Percentiles rank a stretch among this genome's conserved stretches.
Evolutionary conservation across 371 early-diverging fungal species (phyloP).

Genomic region (Mortierella sp.): DNA sequence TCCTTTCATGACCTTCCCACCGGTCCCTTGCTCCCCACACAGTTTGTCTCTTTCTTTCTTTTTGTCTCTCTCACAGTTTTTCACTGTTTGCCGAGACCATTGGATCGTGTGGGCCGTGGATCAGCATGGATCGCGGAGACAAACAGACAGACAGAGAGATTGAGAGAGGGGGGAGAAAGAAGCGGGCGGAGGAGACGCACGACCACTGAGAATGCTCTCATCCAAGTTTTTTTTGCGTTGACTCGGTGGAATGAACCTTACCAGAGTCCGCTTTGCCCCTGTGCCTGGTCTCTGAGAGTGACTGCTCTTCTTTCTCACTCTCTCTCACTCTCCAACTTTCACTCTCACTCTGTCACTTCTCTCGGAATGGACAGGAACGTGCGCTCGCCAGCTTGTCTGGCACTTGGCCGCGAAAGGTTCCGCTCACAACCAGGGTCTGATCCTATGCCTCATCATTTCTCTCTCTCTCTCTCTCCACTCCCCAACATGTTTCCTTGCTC

Average conservation of each 20-base stretch:
- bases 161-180: neutral
- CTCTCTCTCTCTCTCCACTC: neutral
- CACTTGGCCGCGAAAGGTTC: slow-evolving; percentile 8
- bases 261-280: too few species aligned
- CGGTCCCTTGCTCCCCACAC: neutral
- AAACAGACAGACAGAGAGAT: neutral
- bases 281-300: too few species aligned
- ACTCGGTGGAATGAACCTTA: slow-evolving; percentile 46
- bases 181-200: neutral
- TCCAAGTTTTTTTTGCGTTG: slow-evolving; percentile 20
- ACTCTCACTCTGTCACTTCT: neutral
- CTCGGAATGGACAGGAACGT: too few species aligned
- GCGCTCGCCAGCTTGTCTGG: neutral
- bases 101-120: too few species aligned
- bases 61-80: neutral
- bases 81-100: too few species aligned
- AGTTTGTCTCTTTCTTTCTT: neutral
- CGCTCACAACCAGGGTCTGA: neutral
- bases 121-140: too few species aligned
- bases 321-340: neutral
- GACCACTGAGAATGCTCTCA: too few species aligned
- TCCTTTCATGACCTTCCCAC: too few species aligned
- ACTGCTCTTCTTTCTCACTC: too few species aligned
- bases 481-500: neutral
- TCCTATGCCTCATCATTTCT: too few species aligned